These are phyloP conservation scores for Hypericum perforatum DNA, from an alignment of 345 rosid genomes.

Conservation along the genomic window DNA sequence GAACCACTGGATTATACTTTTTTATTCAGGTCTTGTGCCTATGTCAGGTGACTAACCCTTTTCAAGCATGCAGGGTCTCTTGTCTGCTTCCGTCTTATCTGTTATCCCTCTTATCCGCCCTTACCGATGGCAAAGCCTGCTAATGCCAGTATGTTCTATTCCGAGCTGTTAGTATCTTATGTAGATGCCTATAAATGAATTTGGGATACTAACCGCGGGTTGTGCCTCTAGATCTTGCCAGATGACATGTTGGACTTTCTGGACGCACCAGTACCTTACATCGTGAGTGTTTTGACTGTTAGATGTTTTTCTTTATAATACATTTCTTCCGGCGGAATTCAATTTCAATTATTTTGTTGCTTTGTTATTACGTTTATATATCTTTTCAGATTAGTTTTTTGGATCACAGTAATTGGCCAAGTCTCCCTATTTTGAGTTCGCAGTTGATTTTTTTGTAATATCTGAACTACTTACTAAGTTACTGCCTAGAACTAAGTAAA, in stretches of 20 bases:
- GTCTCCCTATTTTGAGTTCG: too few relatives aligned
- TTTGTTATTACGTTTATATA: too few relatives aligned
- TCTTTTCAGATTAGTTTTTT: too few relatives aligned
- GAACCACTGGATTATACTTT: too few relatives aligned
- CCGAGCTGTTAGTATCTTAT: not conserved
- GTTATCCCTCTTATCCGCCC: slow-evolving; percentile 76
- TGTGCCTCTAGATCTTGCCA: slow-evolving; percentile 64
- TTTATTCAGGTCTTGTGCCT: too few relatives aligned
- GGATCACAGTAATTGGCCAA: too few relatives aligned
- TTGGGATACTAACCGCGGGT: slow-evolving; percentile 8
- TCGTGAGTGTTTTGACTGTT: slow-evolving; percentile 42
- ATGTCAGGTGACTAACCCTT: too few relatives aligned
- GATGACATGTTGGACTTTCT: slow-evolving; percentile 91
- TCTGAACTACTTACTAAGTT: too few relatives aligned
- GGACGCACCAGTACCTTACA: slow-evolving; percentile 95
- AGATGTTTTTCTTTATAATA: not conserved
- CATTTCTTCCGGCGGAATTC: not conserved
- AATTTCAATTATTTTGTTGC: too few relatives aligned
- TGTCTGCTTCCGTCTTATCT: slow-evolving; percentile 73
- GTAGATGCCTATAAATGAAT: not conserved
- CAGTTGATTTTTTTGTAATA: too few relatives aligned
- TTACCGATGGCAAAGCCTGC: slow-evolving; percentile 89
- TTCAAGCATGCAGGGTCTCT: slow-evolving; percentile 45
- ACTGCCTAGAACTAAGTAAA: too few relatives aligned
- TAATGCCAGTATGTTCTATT: slow-evolving; percentile 64